A percentile compares a stretch with the other conserved stretches of the same genome.
Evolutionary conservation across 257 asterid genomes (phyloP).

Genomic region (Ligustrum vulgare): DNA sequence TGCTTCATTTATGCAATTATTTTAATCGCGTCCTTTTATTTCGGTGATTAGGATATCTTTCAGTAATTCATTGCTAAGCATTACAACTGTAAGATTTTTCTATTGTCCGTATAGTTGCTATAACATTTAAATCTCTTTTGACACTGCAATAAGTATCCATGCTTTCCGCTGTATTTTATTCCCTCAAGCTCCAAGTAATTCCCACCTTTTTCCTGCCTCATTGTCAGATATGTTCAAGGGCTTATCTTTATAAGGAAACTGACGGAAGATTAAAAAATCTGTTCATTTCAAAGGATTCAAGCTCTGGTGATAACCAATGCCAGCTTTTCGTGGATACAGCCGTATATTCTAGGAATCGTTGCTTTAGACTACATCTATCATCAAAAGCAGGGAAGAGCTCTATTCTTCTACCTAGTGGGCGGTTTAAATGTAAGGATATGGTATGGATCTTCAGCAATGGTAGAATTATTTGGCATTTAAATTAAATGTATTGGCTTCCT

Average conservation of each 20-base stretch:
- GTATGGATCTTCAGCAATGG: conserved; percentile 40
- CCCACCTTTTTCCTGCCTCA: conserved; percentile 19
- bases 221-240: conserved; percentile 78
- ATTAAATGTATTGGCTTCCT: not conserved
- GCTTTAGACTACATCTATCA: conserved; percentile 88
- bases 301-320: conserved; percentile 39
- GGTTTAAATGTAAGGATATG: conserved; percentile 84
- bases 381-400: conserved; percentile 93
- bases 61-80: not conserved
- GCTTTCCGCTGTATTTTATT: conserved; percentile 10
- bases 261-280: conserved; percentile 61
- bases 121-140: conserved; percentile 12
- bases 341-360: conserved; percentile 92
- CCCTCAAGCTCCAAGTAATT: conserved; percentile 3
- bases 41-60: not conserved
- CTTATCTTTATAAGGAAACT: conserved; percentile 51
- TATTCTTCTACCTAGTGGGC: conserved; percentile 83
- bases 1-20: not conserved
- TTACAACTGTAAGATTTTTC: not conserved
- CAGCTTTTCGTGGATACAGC: conserved; percentile 90
- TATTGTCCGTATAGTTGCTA: conserved; percentile 1
- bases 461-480: conserved; percentile 12
- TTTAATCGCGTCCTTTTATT: not conserved
- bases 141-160: conserved; percentile 12
- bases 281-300: conserved; percentile 65